These are phyloP conservation scores for Phytophthora colocasiae DNA, from an alignment of 352 stramenopile species.

Conservation along the genomic window DNA sequence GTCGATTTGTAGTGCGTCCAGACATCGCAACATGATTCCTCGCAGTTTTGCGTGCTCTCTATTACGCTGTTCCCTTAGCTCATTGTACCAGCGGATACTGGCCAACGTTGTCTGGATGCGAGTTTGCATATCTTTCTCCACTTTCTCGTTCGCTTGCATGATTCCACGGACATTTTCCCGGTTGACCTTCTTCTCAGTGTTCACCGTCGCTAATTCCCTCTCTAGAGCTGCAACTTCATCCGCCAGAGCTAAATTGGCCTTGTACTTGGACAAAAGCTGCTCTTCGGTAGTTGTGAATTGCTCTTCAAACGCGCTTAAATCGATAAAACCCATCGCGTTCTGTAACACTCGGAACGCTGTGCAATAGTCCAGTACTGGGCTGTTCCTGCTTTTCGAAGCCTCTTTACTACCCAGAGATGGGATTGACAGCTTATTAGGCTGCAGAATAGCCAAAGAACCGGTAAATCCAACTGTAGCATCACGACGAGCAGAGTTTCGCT, in stretches of 20 bases:
- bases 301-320: conserved; percentile 47
- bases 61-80: conserved; percentile 59
- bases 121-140: conserved; percentile 52
- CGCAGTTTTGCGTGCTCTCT: conserved; percentile 53
- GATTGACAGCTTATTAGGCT: neutral
- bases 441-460: conserved; percentile 4
- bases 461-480: conserved; percentile 11
- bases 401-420: conserved; percentile 1
- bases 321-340: conserved; percentile 40
- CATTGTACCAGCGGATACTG: conserved; percentile 57
- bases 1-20: conserved; percentile 62
- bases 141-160: conserved; percentile 37
- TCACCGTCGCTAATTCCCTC: conserved; percentile 37
- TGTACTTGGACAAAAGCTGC: conserved; percentile 73
- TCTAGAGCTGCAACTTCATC: conserved; percentile 57
- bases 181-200: conserved; percentile 38
- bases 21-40: conserved; percentile 63
- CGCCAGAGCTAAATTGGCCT: conserved; percentile 53
- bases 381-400: neutral
- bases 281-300: conserved; percentile 65
- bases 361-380: conserved; percentile 28
- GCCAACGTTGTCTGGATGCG: conserved; percentile 27
- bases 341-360: conserved; percentile 64
- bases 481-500: conserved; percentile 30
- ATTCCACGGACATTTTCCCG: conserved; percentile 45